These are phyloP conservation scores for Echium plantagineum DNA, from an alignment of 257 asterid genomes.

Conservation along the genomic window DNA sequence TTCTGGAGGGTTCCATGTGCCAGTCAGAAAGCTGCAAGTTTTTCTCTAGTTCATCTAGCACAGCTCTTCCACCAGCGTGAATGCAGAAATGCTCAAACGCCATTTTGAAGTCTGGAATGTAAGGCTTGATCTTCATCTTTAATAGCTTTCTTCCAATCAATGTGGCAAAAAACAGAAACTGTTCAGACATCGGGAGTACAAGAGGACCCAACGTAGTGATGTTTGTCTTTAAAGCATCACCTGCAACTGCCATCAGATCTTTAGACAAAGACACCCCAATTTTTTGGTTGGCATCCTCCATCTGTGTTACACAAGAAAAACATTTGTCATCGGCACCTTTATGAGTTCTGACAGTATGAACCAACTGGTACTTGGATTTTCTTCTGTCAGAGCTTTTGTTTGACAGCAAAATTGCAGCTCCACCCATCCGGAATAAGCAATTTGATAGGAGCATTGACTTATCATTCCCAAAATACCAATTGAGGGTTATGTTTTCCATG, in stretches of 20 bases:
- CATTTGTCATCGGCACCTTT: constrained; percentile 62
- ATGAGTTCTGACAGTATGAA: constrained; percentile 72
- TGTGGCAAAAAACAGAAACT: constrained; percentile 59
- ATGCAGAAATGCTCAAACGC: constrained; percentile 85
- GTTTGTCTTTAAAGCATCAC: constrained; percentile 64
- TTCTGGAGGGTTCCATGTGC: constrained; percentile 82
- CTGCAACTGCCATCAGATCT: constrained; percentile 73
- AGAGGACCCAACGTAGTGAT: constrained; percentile 71
- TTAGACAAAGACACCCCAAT: constrained; percentile 56
- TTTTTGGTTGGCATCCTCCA: constrained; percentile 53
- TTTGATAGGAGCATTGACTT: constrained; percentile 37
- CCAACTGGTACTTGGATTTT: constrained; percentile 49
- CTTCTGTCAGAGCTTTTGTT: constrained; percentile 50
- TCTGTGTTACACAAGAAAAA: constrained; percentile 54
- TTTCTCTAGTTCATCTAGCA: constrained; percentile 67
- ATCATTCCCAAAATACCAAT: constrained; percentile 77
- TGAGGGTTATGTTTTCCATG: constrained; percentile 72
- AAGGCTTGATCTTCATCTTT: constrained; percentile 64
- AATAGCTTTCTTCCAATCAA: constrained; percentile 44
- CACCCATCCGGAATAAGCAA: constrained; percentile 38
- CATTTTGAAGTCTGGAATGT: constrained; percentile 65
- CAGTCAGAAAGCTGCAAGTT: constrained; percentile 57
- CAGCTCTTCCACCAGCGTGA: constrained; percentile 86
- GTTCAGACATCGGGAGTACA: constrained; percentile 71
- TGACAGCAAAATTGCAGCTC: constrained; percentile 50